These are phyloP conservation scores for Coelastrella sp. DNA, from an alignment of 139 green algal genomes.

Conservation along the genomic window DNA sequence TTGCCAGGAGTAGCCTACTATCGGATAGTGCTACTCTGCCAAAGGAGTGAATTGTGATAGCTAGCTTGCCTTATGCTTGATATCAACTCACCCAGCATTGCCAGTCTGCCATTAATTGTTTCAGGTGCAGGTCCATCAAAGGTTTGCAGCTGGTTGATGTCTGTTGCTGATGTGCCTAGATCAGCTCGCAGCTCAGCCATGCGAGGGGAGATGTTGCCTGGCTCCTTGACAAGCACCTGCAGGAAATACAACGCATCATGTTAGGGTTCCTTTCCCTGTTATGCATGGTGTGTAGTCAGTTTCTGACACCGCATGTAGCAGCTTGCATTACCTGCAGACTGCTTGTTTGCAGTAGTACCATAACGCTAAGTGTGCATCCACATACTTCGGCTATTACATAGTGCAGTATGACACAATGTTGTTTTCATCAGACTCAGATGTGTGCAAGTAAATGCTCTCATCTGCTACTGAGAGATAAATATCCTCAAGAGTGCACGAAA, in stretches of 20 bases:
- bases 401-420: too few relatives aligned
- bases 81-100: constrained; percentile 9
- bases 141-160: constrained; percentile 33
- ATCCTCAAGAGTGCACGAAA: not conserved
- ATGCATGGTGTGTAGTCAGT: not conserved
- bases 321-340: too few relatives aligned
- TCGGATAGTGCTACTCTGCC: not conserved
- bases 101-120: constrained; percentile 25
- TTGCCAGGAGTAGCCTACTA: not conserved
- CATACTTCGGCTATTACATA: too few relatives aligned
- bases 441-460: not conserved
- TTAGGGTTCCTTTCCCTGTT: not conserved
- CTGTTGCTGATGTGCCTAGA: constrained; percentile 34
- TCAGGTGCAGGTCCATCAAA: constrained; percentile 45
- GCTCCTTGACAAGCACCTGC: constrained; percentile 40
- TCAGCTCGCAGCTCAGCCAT: constrained; percentile 43
- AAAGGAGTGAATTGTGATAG: not conserved
- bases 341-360: too few relatives aligned
- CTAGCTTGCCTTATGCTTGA: not conserved
- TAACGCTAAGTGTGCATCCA: too few relatives aligned
- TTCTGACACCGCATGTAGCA: not conserved
- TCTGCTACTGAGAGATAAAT: not conserved
- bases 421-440: too few relatives aligned
- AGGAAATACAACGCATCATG: not conserved
- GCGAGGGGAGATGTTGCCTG: constrained; percentile 25